Conservation (phyloP, 257 asterid species). For the Buddleja alternifolia region DNA sequence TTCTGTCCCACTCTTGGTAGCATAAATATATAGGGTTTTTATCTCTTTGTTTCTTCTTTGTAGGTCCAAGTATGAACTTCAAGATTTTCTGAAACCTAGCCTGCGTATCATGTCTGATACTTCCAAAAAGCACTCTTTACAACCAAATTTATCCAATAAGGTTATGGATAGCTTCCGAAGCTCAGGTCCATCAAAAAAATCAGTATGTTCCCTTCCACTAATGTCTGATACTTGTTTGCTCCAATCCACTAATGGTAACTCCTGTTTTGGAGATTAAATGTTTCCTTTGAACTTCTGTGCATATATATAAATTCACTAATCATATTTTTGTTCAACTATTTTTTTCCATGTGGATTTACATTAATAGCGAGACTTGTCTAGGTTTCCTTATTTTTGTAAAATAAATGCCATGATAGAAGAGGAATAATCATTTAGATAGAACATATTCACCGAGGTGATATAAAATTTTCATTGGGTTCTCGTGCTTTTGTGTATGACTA, state of each 20-base stretch:
- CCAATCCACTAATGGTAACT: neutral
- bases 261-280: neutral
- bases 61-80: constrained; percentile 94
- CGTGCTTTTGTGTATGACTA: constrained; percentile 3
- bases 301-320: neutral
- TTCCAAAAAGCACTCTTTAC: constrained; percentile 42
- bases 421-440: neutral
- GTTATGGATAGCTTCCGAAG: constrained; percentile 53
- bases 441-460: neutral
- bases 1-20: neutral
- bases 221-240: neutral
- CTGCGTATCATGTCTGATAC: constrained; percentile 70
- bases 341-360: neutral
- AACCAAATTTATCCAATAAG: constrained; percentile 57
- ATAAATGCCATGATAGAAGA: neutral
- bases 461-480: neutral
- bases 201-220: constrained; percentile 61
- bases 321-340: neutral
- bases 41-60: constrained; percentile 25
- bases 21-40: neutral
- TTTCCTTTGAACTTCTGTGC: neutral
- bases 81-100: constrained; percentile 95
- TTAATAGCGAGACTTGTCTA: neutral
- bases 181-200: constrained; percentile 60
- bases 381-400: neutral